Base-by-base conservation (phyloP, 306 rosid species). In the Acacia acuminata region DNA sequence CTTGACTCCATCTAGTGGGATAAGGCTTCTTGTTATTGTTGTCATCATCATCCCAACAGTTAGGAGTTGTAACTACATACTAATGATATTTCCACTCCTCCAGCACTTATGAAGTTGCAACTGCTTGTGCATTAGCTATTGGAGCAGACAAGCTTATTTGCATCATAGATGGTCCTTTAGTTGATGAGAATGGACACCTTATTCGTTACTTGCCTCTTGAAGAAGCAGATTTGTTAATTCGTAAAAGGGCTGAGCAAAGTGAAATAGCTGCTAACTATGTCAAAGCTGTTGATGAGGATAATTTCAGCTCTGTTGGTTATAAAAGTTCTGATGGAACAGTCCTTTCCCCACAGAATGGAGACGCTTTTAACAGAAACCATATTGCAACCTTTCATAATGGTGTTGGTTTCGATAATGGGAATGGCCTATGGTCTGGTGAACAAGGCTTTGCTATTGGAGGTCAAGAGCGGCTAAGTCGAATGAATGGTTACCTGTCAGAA, bases 91-190 rank as follows among this genome's bases (percentile, higher is more conserved):
- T 75, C 81, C 15, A 55, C 88, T 15, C 64, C 88, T 86, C 75
- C 92, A 96, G 99, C 89, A 90, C 98, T 10, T 96, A 94, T 80
- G 98, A 96, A 87, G 99, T 96, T 75, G 99, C 98, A 67, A 94
- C 99, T 45, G 98, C 98, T 74, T 92, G 97, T 79, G 94, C 99
- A 72, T 82, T 96, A 89, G 98, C 99, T 78, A 88, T 96, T 58
- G 97, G 90, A 81, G 97, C 99, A 0, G 98, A 96, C 84, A 96
- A 96, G 79, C 90, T 96, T 74, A 96, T 96, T 79, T 96, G 99
- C 82, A 78, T 96, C 55, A 94, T 96, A 75, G 98, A 96, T 79
- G 98, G 99, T 78, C 98, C 96, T 48, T 92, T 96, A 87, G 90
- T 91, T 60, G 94, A 96, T 86, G 98, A 94, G 87, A 89, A 83